Evolutionary conservation across 805 yeast genomes (phyloP).

Genomic region (Wickerhamiella australiensis): DNA sequence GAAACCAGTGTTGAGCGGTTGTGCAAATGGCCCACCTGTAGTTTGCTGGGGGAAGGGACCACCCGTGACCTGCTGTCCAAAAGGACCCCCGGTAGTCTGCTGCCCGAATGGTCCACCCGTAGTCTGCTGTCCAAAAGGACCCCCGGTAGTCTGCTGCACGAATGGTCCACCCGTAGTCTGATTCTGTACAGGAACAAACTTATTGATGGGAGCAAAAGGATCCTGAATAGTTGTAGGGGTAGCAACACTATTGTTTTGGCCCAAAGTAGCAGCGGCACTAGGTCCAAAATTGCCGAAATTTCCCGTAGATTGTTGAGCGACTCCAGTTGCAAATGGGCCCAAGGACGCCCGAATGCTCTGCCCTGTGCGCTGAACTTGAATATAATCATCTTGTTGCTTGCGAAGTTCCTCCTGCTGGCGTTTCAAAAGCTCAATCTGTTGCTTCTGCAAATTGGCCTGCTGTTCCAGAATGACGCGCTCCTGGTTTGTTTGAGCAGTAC

Average conservation of each 20-base stretch:
- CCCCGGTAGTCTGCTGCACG: slow-evolving; percentile 14
- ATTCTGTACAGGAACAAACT: slow-evolving; percentile 20
- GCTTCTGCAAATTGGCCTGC: slow-evolving; percentile 26
- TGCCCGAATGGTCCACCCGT: slow-evolving; percentile 11
- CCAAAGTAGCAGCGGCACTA: slow-evolving; percentile 13
- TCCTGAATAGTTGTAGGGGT: slow-evolving; percentile 15
- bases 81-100: slow-evolving; percentile 10
- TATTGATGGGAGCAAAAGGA: slow-evolving; percentile 18
- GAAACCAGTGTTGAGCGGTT: not conserved
- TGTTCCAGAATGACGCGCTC: slow-evolving; percentile 26
- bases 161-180: slow-evolving; percentile 10
- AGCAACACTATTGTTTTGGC: slow-evolving; percentile 6
- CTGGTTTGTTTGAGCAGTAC: slow-evolving; percentile 18
- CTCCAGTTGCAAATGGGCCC: slow-evolving; percentile 33
- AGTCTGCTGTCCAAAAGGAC: slow-evolving; percentile 13
- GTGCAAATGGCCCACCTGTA: slow-evolving; percentile 15
- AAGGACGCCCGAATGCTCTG: slow-evolving; percentile 19
- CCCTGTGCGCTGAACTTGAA: slow-evolving; percentile 27
- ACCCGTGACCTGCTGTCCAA: slow-evolving; percentile 14
- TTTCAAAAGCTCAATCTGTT: slow-evolving; percentile 23
- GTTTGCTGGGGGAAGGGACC: slow-evolving; percentile 12
- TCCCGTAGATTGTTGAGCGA: slow-evolving; percentile 35
- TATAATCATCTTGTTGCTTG: slow-evolving; percentile 22
- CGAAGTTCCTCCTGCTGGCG: slow-evolving; percentile 24
- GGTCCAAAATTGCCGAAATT: slow-evolving; percentile 26